phyloP scores from a whole-genome alignment of 495 filamentous ascomycete species.

The Penicillium psychrofluorescens region DNA sequence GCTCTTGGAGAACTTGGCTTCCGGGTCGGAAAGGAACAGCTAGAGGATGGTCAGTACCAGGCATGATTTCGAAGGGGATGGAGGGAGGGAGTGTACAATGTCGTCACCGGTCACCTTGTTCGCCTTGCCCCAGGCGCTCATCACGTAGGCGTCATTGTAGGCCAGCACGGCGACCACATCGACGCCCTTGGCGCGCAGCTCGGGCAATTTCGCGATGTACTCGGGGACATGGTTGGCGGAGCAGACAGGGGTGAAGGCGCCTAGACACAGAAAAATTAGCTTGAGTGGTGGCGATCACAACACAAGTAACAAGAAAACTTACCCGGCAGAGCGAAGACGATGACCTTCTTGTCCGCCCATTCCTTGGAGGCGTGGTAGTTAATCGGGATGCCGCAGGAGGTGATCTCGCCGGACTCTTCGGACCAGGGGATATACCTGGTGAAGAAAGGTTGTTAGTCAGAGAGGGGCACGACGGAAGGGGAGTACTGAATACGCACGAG shows the following conservation, averaged over 20 bases:
- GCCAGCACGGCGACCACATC: slow-evolving; percentile 80
- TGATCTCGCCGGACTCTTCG: slow-evolving; percentile 55
- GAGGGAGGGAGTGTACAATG: slow-evolving; percentile 49
- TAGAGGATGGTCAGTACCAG: slow-evolving; percentile 24
- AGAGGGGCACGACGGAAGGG: slow-evolving; percentile 5
- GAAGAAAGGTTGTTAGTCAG: slow-evolving; percentile 5
- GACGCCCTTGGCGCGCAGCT: slow-evolving; percentile 78
- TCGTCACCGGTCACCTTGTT: slow-evolving; percentile 73
- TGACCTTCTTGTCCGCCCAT: slow-evolving; percentile 81
- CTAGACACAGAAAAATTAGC: slow-evolving; percentile 25
- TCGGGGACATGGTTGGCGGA: slow-evolving; percentile 79
- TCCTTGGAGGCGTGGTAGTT: slow-evolving; percentile 81
- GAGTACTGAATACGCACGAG: slow-evolving; percentile 41
- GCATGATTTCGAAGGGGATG: background rate
- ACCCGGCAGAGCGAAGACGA: slow-evolving; percentile 83
- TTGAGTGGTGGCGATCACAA: background rate
- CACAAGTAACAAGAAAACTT: slow-evolving; percentile 1
- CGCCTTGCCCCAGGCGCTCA: slow-evolving; percentile 94
- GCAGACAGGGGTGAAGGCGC: slow-evolving; percentile 91
- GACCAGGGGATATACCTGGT: slow-evolving; percentile 67
- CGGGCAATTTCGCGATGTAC: slow-evolving; percentile 66
- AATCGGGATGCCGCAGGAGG: slow-evolving; percentile 70
- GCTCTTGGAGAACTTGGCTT: slow-evolving; percentile 67
- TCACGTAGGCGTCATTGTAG: slow-evolving; percentile 87
- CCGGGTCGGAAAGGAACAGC: slow-evolving; percentile 82